phyloP scores from a whole-genome alignment of 1,139 yeast genomes.

The Chernovozyma aurita region DNA sequence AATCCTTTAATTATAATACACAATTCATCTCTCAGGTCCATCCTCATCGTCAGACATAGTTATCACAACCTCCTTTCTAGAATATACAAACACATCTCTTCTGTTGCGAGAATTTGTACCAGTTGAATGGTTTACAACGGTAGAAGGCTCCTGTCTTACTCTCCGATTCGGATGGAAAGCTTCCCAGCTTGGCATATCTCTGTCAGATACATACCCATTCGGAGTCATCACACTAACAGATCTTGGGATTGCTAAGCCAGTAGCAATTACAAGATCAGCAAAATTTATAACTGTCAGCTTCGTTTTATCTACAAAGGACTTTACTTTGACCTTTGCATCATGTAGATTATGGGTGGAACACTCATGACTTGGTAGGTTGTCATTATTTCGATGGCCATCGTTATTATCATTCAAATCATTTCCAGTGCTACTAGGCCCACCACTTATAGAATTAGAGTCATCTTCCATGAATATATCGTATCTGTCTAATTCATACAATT shows the following conservation, averaged over 20 bases:
- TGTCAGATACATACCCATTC: too few species aligned
- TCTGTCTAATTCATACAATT: constrained; percentile 41
- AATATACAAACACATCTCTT: constrained; percentile 51
- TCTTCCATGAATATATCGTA: constrained; percentile 40
- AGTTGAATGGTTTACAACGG: background rate
- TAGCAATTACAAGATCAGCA: constrained; percentile 56
- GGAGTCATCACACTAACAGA: constrained; percentile 35
- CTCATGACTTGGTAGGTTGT: too few species aligned
- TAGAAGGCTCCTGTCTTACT: background rate
- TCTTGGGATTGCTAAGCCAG: constrained; percentile 56
- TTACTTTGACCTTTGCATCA: too few species aligned
- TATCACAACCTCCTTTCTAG: constrained; percentile 44
- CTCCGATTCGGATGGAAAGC: background rate
- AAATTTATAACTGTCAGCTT: constrained; percentile 36
- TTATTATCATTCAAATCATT: too few species aligned
- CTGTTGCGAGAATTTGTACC: constrained; percentile 18
- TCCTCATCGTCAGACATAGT: too few species aligned
- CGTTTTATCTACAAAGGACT: constrained; percentile 21
- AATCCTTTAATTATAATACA: too few species aligned
- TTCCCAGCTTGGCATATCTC: background rate
- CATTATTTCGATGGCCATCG: constrained; percentile 2
- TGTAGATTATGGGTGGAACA: too few species aligned
- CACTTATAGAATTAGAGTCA: constrained; percentile 16
- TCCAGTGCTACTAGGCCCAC: too few species aligned
- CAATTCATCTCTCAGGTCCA: too few species aligned